Evolutionary conservation across 371 early-diverging fungal genomes (phyloP), one percentile per base, ranked within the genome.

Genomic region (Conidiobolus coronatus): DNA sequence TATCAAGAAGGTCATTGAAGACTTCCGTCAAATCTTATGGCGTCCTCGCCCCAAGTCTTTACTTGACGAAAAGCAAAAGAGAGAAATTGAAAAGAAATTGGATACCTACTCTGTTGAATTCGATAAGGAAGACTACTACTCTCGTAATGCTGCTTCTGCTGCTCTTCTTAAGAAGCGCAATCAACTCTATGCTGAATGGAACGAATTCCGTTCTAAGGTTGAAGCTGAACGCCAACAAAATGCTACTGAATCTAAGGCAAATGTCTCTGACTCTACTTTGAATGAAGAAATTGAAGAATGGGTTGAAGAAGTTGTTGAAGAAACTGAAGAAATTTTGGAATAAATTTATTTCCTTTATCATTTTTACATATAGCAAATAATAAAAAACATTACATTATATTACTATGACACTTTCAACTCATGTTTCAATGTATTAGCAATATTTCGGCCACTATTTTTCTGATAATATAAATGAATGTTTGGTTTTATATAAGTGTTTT

Each of bases 11-110:
- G 62, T 61, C 51, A 63, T 81, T 38, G 83, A 81, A 42, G 61
- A 68, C 51, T 87, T 96, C 65, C 89, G 89, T 71, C 92, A 90
- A 63, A 55, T 91, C 48, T 55, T 81, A 52, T 96, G 95, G 93
- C 81, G 97, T 51, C 95, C 95, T 49, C 80, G 94, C 33, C 94
- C 95, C 14, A 66, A 67, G 47, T 73, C 86, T 36, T 66, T 92
- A 49, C 68, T 95, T 49, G 57, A 75, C 21, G 70, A 68, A 49
- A 77, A 83, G 50, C 74, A 80, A 67, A 85, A 83, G 74, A 70
- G 75, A 66, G 63, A 72, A 62, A 79, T 95, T 51, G 73, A 74
- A 62, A 90, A 87, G 81, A 84, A 84, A 59, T 65, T 97, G 44
- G 77, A 84, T 61, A 70, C 79, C 51, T 92, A 83, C 71, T 65